Evolutionary conservation across 2,329 filamentous ascomycete genomes (phyloP).

Genomic region (Rhynchosporium secalis): DNA sequence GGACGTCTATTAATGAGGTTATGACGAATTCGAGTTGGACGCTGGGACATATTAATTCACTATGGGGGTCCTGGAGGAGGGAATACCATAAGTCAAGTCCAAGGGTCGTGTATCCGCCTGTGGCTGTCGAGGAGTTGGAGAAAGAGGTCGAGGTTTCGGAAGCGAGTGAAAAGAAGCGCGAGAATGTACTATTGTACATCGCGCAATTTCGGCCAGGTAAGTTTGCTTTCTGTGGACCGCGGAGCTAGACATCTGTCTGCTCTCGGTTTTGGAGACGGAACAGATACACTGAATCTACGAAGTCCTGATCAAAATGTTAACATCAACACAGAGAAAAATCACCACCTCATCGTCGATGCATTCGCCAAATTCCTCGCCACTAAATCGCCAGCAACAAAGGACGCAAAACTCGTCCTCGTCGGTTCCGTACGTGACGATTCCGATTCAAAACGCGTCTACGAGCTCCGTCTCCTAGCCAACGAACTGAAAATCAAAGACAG

Average conservation of each 20-base stretch:
- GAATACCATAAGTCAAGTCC: slow-evolving; percentile 50
- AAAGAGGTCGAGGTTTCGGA: slow-evolving; percentile 69
- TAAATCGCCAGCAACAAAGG: slow-evolving; percentile 50
- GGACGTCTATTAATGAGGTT: slow-evolving; percentile 82
- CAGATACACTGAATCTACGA: neutral
- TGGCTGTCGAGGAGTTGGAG: slow-evolving; percentile 83
- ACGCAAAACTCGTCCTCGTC: slow-evolving; percentile 75
- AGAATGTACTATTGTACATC: slow-evolving; percentile 82
- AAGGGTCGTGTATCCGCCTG: slow-evolving; percentile 84
- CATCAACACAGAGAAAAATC: slow-evolving; percentile 75
- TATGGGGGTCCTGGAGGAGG: slow-evolving; percentile 69
- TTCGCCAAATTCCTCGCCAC: slow-evolving; percentile 75
- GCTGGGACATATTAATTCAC: slow-evolving; percentile 72
- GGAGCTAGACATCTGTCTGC: neutral
- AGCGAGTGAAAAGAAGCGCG: slow-evolving; percentile 66
- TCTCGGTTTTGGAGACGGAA: neutral
- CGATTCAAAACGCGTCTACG: slow-evolving; percentile 82
- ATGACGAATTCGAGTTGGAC: slow-evolving; percentile 99
- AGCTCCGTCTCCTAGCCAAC: slow-evolving; percentile 80
- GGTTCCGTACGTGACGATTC: slow-evolving; percentile 87
- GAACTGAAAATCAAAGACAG: slow-evolving; percentile 81
- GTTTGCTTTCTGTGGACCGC: neutral
- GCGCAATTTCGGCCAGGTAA: slow-evolving; percentile 81
- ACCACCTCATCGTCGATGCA: slow-evolving; percentile 79
- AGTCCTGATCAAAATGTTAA: neutral